Percentiles rank a stretch among this genome's conserved stretches.
Conservation (phyloP, 2,329 filamentous ascomycete species). For the Paracoccidioides brasiliensis region DNA sequence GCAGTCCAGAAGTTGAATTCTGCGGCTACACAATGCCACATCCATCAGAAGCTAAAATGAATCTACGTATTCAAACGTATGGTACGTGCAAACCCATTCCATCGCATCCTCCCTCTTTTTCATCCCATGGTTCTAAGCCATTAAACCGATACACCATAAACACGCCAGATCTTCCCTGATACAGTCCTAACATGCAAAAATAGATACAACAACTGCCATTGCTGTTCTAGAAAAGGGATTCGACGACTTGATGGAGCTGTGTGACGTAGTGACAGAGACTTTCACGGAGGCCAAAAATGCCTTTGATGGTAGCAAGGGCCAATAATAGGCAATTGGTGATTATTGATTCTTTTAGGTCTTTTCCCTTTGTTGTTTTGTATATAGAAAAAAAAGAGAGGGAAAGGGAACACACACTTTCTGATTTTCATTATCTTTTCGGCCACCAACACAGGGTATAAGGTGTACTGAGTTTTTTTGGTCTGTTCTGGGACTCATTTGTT, state of each 20-base stretch:
- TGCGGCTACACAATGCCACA: constrained; percentile 97
- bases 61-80: constrained; percentile 92
- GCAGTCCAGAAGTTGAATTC: constrained; percentile 87
- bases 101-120: background rate
- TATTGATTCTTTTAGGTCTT: background rate
- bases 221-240: constrained; percentile 85
- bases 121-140: too few relatives aligned
- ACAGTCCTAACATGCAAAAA: background rate
- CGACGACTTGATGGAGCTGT: constrained; percentile 76
- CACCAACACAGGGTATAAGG: background rate
- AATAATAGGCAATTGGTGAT: constrained; percentile 1
- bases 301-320: constrained; percentile 35
- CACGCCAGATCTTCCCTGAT: background rate
- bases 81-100: constrained; percentile 44
- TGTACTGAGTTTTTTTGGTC: background rate
- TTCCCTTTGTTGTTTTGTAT: background rate
- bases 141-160: background rate
- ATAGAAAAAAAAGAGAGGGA: background rate
- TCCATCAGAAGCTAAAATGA: constrained; percentile 92
- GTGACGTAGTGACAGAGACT: constrained; percentile 85
- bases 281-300: constrained; percentile 58
- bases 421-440: background rate
- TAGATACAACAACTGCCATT: constrained; percentile 66
- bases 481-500: too few relatives aligned
- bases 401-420: background rate